phyloP scores from a whole-genome alignment of 2,329 filamentous ascomycete genomes.

The Diaporthe sp. region DNA sequence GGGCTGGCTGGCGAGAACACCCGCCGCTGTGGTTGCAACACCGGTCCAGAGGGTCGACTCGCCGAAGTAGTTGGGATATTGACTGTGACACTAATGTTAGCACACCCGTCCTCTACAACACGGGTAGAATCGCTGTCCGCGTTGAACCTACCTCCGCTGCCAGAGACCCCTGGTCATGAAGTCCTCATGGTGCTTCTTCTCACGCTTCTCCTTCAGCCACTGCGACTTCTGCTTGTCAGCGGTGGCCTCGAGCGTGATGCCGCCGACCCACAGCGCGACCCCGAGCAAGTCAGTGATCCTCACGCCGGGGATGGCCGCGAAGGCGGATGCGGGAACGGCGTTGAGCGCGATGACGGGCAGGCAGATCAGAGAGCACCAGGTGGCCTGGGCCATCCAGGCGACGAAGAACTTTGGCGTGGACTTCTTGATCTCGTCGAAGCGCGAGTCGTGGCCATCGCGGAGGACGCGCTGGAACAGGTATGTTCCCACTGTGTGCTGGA shows the following conservation, averaged over 20 bases:
- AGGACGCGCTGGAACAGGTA: conserved; percentile 76
- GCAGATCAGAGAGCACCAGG: conserved; percentile 77
- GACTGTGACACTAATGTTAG: conserved; percentile 46
- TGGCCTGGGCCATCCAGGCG: conserved; percentile 69
- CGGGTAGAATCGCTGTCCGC: no score
- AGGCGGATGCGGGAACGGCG: conserved; percentile 67
- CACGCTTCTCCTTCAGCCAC: conserved; percentile 73
- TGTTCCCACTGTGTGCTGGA: conserved; percentile 64
- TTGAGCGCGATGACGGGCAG: conserved; percentile 76
- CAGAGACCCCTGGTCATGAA: conserved; percentile 76
- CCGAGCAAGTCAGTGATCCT: conserved; percentile 69
- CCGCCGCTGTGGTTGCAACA: conserved; percentile 71
- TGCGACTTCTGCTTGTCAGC: conserved; percentile 75
- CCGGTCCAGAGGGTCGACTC: conserved; percentile 79
- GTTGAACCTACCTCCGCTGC: conserved; percentile 61
- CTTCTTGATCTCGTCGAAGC: conserved; percentile 59
- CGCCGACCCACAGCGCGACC: conserved; percentile 69
- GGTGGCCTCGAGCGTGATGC: conserved; percentile 71
- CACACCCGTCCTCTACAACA: background rate
- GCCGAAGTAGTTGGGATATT: conserved; percentile 82
- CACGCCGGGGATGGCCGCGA: conserved; percentile 64
- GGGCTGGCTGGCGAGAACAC: conserved; percentile 66
- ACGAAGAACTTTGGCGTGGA: conserved; percentile 53
- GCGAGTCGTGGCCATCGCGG: conserved; percentile 69
- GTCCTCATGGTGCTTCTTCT: conserved; percentile 76